A percentile compares a stretch with the other conserved stretches of the same genome.
Conservation (phyloP, 2,329 filamentous ascomycete genomes). For the Aspergillus vadensis region DNA sequence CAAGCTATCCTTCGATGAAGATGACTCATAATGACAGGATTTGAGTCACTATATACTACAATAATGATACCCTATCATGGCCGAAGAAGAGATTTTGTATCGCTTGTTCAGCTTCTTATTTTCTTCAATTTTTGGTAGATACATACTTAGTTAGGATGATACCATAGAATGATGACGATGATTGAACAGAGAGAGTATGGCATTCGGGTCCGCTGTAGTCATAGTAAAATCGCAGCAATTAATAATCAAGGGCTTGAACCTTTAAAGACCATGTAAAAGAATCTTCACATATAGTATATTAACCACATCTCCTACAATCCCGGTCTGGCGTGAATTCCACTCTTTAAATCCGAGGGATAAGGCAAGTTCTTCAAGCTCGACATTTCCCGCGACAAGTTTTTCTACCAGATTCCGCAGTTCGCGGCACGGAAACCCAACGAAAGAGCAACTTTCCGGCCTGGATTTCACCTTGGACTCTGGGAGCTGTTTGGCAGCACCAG, state of each 20-base stretch:
- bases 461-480: conserved; percentile 6
- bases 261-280: neutral
- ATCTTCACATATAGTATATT: neutral
- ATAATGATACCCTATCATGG: conserved; percentile 1
- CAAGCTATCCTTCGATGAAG: conserved; percentile 47
- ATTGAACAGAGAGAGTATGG: neutral
- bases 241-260: conserved; percentile 10
- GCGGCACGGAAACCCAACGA: conserved; percentile 15
- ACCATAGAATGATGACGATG: neutral
- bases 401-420: conserved; percentile 16
- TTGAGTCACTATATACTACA: conserved; percentile 4
- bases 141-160: neutral
- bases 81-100: neutral
- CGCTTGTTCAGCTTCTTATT: neutral
- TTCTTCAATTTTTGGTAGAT: neutral
- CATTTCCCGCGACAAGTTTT: conserved; percentile 20
- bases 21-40: conserved; percentile 14
- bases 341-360: neutral
- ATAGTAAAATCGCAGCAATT: conserved; percentile 6
- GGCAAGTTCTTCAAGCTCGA: neutral
- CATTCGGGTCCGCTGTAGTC: neutral
- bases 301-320: neutral
- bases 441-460: conserved; percentile 16
- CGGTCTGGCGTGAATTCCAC: neutral
- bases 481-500: conserved; percentile 19